Evolutionary conservation across 306 rosid genomes (phyloP).

Genomic region (Biancaea sappan): DNA sequence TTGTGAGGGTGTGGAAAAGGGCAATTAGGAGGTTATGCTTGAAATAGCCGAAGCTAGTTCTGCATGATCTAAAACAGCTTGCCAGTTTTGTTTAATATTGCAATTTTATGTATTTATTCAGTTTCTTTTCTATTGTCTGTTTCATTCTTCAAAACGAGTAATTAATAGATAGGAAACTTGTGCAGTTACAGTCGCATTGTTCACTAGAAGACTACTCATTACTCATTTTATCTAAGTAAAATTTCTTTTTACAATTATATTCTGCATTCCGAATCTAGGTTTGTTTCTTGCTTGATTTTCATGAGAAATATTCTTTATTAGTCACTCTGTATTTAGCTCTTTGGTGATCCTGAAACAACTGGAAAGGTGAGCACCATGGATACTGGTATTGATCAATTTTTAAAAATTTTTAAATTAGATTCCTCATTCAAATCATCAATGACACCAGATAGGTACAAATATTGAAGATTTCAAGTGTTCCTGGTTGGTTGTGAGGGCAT

Average conservation of each 20-base stretch:
- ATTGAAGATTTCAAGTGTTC: conserved; percentile 98
- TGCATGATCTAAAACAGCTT: too few relatives aligned
- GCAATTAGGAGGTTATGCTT: too few relatives aligned
- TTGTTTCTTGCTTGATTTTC: conserved; percentile 26
- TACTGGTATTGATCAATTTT: conserved; percentile 12
- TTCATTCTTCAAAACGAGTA: conserved; percentile 1
- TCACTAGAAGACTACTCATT: conserved; percentile 91
- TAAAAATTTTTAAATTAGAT: background rate
- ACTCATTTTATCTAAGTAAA: conserved; percentile 87
- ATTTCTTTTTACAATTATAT: background rate
- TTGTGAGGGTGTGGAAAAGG: too few relatives aligned
- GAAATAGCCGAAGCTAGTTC: too few relatives aligned
- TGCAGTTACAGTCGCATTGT: conserved; percentile 93
- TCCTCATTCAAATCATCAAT: conserved; percentile 38
- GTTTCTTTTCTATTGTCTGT: too few relatives aligned
- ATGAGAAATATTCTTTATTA: background rate
- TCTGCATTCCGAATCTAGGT: conserved; percentile 21
- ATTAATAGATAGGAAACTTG: conserved; percentile 19
- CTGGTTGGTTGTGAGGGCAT: conserved; percentile 89
- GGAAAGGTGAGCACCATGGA: conserved; percentile 67
- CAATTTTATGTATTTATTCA: conserved; percentile 12
- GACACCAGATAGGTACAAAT: conserved; percentile 86
- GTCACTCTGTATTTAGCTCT: background rate
- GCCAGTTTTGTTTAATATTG: too few relatives aligned
- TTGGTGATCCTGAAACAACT: conserved; percentile 72